Conservation (phyloP, 495 filamentous ascomycete genomes). For the Penicillium arizonense region DNA sequence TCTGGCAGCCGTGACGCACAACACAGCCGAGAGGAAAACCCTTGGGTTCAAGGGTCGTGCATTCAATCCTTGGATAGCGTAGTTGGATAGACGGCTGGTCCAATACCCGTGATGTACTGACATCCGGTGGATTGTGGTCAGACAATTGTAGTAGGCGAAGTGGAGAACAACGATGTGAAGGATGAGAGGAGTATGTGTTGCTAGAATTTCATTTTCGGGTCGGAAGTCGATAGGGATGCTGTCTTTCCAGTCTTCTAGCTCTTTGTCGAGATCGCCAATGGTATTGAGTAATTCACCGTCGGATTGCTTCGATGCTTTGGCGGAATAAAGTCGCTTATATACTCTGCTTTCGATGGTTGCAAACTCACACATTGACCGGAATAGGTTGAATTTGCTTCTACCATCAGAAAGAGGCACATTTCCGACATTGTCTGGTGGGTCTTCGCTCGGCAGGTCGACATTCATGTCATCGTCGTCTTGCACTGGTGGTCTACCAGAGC, state of each 20-base stretch:
- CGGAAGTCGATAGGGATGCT: constrained; percentile 89
- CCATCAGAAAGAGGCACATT: constrained; percentile 88
- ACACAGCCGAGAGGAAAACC: constrained; percentile 88
- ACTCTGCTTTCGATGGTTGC: constrained; percentile 89
- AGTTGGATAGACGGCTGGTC: constrained; percentile 93
- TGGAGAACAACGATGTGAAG: constrained; percentile 91
- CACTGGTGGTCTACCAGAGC: constrained; percentile 86
- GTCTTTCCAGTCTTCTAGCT: constrained; percentile 96
- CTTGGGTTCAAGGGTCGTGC: constrained; percentile 86
- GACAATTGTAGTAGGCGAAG: constrained; percentile 95
- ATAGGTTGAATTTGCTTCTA: constrained; percentile 92
- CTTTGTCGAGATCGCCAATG: constrained; percentile 90
- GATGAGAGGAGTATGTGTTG: constrained; percentile 82
- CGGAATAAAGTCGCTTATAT: constrained; percentile 91
- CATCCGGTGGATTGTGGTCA: constrained; percentile 98
- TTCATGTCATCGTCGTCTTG: constrained; percentile 99
- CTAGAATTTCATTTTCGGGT: constrained; percentile 92
- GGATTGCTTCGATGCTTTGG: constrained; percentile 85
- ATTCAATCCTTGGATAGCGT: constrained; percentile 90
- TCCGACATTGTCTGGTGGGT: constrained; percentile 87
- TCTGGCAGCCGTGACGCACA: constrained; percentile 89
- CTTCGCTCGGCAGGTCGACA: constrained; percentile 88
- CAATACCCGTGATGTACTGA: constrained; percentile 97
- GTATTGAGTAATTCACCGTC: constrained; percentile 93
- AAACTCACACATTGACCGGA: constrained; percentile 87